Conservation (phyloP, 306 rosid genomes). For the Clitoria ternatea region DNA sequence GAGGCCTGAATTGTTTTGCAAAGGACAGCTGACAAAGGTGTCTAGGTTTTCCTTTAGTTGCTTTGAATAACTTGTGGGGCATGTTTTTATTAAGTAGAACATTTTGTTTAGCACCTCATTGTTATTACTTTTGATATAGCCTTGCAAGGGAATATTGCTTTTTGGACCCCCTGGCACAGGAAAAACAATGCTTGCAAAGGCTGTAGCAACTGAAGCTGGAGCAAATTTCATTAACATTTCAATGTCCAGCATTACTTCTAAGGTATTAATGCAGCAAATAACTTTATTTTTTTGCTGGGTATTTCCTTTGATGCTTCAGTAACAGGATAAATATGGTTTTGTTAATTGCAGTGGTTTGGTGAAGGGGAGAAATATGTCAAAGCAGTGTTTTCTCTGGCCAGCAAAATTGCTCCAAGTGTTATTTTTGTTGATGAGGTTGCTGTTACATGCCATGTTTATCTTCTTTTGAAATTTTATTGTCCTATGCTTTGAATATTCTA, state of each 20-base stretch:
- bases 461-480: neutral
- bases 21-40: constrained; percentile 96
- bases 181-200: constrained; percentile 98
- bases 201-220: constrained; percentile 99
- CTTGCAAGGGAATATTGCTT: constrained; percentile 96
- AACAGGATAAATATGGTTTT: constrained; percentile 3
- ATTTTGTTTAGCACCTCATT: neutral
- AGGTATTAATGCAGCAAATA: constrained; percentile 43
- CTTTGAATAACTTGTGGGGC: neutral
- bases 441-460: neutral
- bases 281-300: neutral
- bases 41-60: neutral
- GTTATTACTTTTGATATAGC: constrained; percentile 45
- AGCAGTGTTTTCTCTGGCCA: constrained; percentile 91
- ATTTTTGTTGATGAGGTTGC: constrained; percentile 95
- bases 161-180: constrained; percentile 99
- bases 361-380: constrained; percentile 96
- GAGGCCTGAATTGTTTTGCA: constrained; percentile 92
- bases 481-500: neutral
- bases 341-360: constrained; percentile 85
- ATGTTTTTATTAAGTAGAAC: constrained; percentile 17
- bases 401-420: constrained; percentile 97
- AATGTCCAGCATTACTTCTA: constrained; percentile 94
- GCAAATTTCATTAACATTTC: constrained; percentile 96
- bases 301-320: constrained; percentile 4